Evolutionary conservation across 305 asterid genomes (phyloP).

Genomic region (Withania somnifera): DNA sequence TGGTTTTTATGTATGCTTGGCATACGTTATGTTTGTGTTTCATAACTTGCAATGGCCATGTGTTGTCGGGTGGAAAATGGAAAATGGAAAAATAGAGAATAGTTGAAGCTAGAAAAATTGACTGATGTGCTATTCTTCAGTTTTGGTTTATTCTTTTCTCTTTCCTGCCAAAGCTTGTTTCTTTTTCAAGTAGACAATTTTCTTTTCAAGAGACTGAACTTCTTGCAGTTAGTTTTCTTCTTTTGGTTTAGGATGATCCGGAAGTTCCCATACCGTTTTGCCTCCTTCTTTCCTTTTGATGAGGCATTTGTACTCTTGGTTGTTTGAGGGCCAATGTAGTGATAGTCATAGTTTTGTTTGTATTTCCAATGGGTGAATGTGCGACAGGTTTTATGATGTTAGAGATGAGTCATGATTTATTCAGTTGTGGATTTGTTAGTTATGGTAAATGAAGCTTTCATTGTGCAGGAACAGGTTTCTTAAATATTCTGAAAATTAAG

Average conservation of each 20-base stretch:
- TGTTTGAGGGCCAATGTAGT: neutral
- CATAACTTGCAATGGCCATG: neutral
- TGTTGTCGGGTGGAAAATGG: neutral
- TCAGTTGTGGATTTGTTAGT: neutral
- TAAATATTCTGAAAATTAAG: neutral
- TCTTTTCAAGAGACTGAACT: neutral
- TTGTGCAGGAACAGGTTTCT: neutral
- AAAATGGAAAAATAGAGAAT: neutral
- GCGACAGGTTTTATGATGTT: neutral
- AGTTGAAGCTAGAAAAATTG: neutral
- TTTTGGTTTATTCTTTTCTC: neutral
- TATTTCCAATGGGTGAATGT: neutral
- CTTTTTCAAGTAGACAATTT: neutral
- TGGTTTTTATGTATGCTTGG: neutral
- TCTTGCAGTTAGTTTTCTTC: neutral
- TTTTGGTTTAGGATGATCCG: neutral
- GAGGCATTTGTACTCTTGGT: neutral
- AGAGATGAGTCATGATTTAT: neutral
- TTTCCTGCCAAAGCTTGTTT: neutral
- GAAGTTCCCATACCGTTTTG: neutral
- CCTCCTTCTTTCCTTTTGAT: neutral
- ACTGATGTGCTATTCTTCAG: neutral
- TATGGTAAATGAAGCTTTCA: neutral
- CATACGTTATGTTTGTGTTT: neutral
- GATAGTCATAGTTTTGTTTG: neutral